Base-by-base conservation (phyloP, 1,284 basidiomycete genomes). In the Irpex sp. region DNA sequence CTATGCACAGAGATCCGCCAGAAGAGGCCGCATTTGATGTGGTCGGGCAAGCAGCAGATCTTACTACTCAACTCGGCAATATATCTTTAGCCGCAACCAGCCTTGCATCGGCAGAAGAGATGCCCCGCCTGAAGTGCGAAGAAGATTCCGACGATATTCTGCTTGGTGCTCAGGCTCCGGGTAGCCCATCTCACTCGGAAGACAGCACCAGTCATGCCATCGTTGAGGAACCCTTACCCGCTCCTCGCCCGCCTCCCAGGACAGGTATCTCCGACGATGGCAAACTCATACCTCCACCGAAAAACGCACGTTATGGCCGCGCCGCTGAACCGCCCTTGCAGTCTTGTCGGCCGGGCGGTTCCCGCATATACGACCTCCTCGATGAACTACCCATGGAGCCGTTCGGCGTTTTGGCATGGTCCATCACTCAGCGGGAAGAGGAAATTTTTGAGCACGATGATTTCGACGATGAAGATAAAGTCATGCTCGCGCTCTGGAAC, bases 401-500 rank as follows among this genome's bases (percentile, higher is more conserved):
- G 2, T 92, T 82, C 65, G 91, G 90, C 1, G 73, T 88, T 0
- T 78, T 89, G 59, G 78, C 81, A 1, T 91, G 89, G 89, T 76
- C 80, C 37, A 79, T 92, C 13, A 59, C 88, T 2, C 89, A 91
- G 62, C 76, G 82, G 48, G 89, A 92, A 68, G 91, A 91, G 60
- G 88, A 90, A 66, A 78, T 92, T 0, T 90, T 85, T 64, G 87
- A 90, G 64, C 75, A 82, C 51, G 85, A 88, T 65, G 85, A 89
- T 68, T 75, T 91, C 4, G 76, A 79, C 34, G 89, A 91, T 65
- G 88, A 91, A 64, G 84, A 88, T 65, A 92, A 92, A 71, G 85
- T 90, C 4, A 87, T 92, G 78, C 82, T 86, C 62, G 88, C 89
- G 1, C 74, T 92, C 6, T 92, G 90, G 91, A 82, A 78, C 19